These are phyloP conservation scores for Leccinum incarnatum DNA, from an alignment of 768 basidiomycete genomes.

Conservation along the genomic window DNA sequence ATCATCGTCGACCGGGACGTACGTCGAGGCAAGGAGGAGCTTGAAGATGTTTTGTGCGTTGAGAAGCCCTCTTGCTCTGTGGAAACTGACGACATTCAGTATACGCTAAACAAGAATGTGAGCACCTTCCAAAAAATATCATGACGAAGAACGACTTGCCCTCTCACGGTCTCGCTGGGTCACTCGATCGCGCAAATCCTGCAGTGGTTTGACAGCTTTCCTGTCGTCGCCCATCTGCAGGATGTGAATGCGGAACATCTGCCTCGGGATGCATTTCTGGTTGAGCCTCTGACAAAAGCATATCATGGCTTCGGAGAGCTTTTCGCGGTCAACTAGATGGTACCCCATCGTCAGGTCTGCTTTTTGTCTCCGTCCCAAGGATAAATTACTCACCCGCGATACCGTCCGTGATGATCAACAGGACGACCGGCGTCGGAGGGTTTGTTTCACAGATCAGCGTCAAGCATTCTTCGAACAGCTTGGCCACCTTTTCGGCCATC, in stretches of 20 bases:
- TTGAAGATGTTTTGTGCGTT: not conserved
- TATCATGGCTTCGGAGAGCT: not conserved
- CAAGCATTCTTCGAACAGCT: not conserved
- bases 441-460: not conserved
- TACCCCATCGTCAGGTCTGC: not conserved
- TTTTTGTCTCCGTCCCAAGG: not conserved
- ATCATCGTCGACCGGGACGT: not conserved
- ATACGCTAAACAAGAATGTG: not conserved
- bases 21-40: not conserved
- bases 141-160: not conserved
- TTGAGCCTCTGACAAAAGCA: not conserved
- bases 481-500: not conserved
- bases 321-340: not conserved
- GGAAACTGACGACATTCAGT: not conserved
- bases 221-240: not conserved
- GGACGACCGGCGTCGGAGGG: not conserved
- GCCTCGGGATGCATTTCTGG: not conserved
- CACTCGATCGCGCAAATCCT: not conserved
- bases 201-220: not conserved
- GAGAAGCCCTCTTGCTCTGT: not conserved
- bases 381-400: not conserved
- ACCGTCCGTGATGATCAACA: not conserved
- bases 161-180: not conserved
- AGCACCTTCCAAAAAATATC: not conserved
- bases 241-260: not conserved